These are phyloP conservation scores for Diaporthe capsici DNA, from an alignment of 2,329 filamentous ascomycete species.

Conservation along the genomic window DNA sequence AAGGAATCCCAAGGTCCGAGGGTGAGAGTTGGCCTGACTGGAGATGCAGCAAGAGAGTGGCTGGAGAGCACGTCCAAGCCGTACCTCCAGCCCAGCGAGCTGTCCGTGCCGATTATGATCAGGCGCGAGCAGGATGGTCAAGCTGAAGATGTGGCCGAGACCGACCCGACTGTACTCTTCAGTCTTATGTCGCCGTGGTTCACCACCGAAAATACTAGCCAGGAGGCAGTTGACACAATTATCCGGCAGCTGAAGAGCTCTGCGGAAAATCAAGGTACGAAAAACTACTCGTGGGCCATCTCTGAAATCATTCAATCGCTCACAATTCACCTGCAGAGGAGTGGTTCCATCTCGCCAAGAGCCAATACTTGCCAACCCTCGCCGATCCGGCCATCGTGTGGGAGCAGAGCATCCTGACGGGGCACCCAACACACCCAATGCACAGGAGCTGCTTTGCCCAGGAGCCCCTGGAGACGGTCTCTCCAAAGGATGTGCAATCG, in stretches of 20 bases:
- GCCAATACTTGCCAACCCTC: background rate
- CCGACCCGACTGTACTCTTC: conserved; percentile 13
- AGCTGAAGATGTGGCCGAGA: conserved; percentile 12
- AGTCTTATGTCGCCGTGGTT: conserved; percentile 4
- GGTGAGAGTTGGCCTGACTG: conserved; percentile 3
- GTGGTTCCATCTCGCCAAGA: conserved; percentile 25
- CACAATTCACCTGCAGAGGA: background rate
- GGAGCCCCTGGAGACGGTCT: conserved; percentile 4
- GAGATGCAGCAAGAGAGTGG: conserved; percentile 22
- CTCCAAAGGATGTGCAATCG: background rate
- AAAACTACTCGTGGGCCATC: background rate
- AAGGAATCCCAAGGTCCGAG: background rate
- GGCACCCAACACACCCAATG: conserved; percentile 23
- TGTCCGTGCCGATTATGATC: conserved; percentile 10
- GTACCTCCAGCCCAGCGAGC: conserved; percentile 23
- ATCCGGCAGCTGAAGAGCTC: conserved; percentile 14
- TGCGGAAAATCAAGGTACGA: conserved; percentile 13
- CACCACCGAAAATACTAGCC: background rate
- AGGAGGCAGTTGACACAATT: conserved; percentile 6
- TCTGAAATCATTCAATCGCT: background rate
- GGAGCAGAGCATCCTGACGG: conserved; percentile 24
- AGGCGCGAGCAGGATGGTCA: conserved; percentile 6
- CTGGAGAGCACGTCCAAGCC: conserved; percentile 6
- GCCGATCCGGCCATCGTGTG: conserved; percentile 14
- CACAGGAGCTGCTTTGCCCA: conserved; percentile 26